phyloP scores from a whole-genome alignment of 495 filamentous ascomycete species.

The Hyaloscypha finlandica region DNA sequence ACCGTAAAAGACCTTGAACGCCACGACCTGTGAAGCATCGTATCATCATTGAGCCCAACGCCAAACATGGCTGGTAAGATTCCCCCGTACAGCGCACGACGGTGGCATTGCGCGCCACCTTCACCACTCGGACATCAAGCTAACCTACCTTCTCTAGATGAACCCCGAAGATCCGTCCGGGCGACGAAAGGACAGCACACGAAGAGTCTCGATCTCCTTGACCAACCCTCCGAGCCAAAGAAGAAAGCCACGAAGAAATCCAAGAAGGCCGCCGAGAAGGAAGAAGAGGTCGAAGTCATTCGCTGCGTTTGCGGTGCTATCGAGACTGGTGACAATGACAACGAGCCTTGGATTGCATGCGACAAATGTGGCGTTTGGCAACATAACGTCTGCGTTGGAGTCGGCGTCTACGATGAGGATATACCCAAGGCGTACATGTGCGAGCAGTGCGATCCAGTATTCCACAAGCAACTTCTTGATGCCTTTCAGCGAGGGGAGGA shows the following conservation, averaged over 20 bases:
- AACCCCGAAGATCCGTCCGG: conserved; percentile 89
- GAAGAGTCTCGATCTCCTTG: conserved; percentile 75
- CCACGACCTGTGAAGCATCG: conserved; percentile 29
- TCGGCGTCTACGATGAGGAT: conserved; percentile 73
- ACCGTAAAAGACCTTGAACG: conserved; percentile 27
- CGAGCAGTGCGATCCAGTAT: conserved; percentile 82
- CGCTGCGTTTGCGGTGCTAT: conserved; percentile 91
- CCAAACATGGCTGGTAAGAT: conserved; percentile 36
- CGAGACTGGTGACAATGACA: conserved; percentile 77
- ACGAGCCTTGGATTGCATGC: conserved; percentile 87
- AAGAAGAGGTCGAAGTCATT: conserved; percentile 73
- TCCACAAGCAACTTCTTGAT: conserved; percentile 73
- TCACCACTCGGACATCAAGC: neutral
- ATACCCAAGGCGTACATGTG: conserved; percentile 80
- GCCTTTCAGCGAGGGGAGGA: conserved; percentile 77
- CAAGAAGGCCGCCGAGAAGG: conserved; percentile 45
- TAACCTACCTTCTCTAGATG: conserved; percentile 52
- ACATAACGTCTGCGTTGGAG: conserved; percentile 92
- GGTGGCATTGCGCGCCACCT: neutral
- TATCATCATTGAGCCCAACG: conserved; percentile 14
- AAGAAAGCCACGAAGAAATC: conserved; percentile 56
- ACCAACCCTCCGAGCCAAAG: conserved; percentile 64
- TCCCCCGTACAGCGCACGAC: neutral
- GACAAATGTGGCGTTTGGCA: conserved; percentile 93
- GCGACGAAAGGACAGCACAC: conserved; percentile 94